Conservation (phyloP, 73 alveolate genomes). For the Paramecium caudatum region DNA sequence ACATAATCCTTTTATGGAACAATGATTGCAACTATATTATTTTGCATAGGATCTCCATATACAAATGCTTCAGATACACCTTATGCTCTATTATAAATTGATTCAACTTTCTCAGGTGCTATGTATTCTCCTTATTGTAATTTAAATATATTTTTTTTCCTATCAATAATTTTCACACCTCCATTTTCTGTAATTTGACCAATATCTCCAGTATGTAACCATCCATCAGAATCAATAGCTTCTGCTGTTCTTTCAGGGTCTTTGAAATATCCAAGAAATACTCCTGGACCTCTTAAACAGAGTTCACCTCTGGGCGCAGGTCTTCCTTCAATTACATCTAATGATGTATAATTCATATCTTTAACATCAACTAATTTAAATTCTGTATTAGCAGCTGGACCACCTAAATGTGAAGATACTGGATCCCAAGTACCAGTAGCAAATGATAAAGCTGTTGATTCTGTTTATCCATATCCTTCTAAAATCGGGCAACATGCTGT, state of each 20-base stretch:
- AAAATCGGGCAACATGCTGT: constrained; percentile 83
- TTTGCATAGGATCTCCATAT: constrained; percentile 94
- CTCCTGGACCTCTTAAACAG: constrained; percentile 94
- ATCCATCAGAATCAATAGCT: constrained; percentile 92
- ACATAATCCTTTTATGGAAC: constrained; percentile 85
- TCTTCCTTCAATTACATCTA: constrained; percentile 82
- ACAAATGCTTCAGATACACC: constrained; percentile 89
- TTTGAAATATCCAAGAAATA: constrained; percentile 89
- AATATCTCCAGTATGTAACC: constrained; percentile 96
- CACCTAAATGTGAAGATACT: constrained; percentile 93
- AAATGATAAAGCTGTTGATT: constrained; percentile 86
- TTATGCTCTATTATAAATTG: constrained; percentile 81
- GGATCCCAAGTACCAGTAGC: constrained; percentile 81
- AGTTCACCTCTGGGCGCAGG: constrained; percentile 97
- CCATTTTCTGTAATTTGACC: constrained; percentile 91
- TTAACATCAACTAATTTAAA: constrained; percentile 94
- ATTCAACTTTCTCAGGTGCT: constrained; percentile 98
- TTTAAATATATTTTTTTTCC: constrained; percentile 98
- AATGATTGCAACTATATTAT: constrained; percentile 83
- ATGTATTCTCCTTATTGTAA: constrained; percentile 98
- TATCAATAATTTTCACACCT: constrained; percentile 93
- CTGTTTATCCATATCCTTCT: constrained; percentile 98
- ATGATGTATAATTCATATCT: constrained; percentile 88
- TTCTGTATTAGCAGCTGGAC: constrained; percentile 87
- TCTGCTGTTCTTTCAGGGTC: constrained; percentile 82